Conservation (phyloP, 352 stramenopile species). For the Phytopythium delawarense region DNA sequence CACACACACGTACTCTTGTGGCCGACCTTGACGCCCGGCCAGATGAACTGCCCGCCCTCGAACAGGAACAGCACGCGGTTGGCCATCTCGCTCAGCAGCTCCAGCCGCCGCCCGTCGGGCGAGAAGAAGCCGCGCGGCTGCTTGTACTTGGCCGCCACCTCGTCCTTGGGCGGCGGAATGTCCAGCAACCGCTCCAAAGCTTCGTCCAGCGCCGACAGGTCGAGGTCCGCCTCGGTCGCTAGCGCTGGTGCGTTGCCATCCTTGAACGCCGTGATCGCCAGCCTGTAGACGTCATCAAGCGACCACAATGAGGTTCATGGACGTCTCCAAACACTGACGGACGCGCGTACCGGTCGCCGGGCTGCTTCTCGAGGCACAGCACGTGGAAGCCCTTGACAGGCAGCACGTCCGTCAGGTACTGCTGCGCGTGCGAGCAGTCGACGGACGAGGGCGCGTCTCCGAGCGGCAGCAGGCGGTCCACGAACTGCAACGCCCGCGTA, state of each 20-base stretch:
- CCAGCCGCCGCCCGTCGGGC: constrained; percentile 38
- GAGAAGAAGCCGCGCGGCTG: constrained; percentile 62
- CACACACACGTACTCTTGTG: constrained; percentile 64
- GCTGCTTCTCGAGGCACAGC: constrained; percentile 52
- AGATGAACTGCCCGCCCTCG: constrained; percentile 74
- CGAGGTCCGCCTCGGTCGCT: constrained; percentile 2
- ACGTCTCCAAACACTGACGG: too few relatives aligned
- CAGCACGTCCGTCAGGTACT: constrained; percentile 51
- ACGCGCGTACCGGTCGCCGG: too few relatives aligned
- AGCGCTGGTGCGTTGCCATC: constrained; percentile 29
- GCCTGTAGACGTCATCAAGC: constrained; percentile 17
- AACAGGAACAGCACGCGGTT: constrained; percentile 66
- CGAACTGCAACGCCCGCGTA: too few relatives aligned
- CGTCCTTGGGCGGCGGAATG: constrained; percentile 12
- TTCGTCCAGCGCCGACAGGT: too few relatives aligned
- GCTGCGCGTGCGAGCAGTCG: constrained; percentile 27
- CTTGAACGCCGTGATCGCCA: constrained; percentile 51
- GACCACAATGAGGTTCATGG: constrained; percentile 13
- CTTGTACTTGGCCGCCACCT: constrained; percentile 47
- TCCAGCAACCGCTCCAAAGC: constrained; percentile 38
- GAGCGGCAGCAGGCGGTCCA: too few relatives aligned
- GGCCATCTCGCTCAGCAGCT: constrained; percentile 30
- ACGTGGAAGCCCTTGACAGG: constrained; percentile 73
- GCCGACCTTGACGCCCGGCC: constrained; percentile 59
- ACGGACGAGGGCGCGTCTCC: constrained; percentile 15